phyloP scores from a whole-genome alignment of 176 grass and related monocot genomes.

The Oryza longistaminata region DNA sequence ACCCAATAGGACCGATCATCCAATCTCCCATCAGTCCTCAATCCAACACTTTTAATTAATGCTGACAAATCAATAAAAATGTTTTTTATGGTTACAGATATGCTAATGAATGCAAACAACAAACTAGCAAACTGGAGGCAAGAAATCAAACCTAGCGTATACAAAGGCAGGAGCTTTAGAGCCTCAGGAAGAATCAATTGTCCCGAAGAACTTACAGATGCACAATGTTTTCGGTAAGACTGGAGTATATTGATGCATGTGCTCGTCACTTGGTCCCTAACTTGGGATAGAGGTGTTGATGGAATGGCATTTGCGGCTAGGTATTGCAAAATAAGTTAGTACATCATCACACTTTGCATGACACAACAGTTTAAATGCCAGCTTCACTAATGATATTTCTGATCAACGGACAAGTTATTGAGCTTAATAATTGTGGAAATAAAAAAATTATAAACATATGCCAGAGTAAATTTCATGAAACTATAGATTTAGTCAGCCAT shows the following conservation, averaged over 20 bases:
- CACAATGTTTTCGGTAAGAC: slow-evolving; percentile 80
- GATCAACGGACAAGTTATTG: background rate
- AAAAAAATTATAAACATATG: background rate
- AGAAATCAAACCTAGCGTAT: slow-evolving; percentile 68
- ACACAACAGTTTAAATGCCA: background rate
- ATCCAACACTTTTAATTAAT: slow-evolving; percentile 47
- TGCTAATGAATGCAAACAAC: slow-evolving; percentile 1
- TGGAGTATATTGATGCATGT: slow-evolving; percentile 83
- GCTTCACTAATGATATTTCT: background rate
- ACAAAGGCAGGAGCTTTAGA: slow-evolving; percentile 82
- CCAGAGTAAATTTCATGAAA: background rate
- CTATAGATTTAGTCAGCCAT: too few relatives aligned
- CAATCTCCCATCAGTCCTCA: slow-evolving; percentile 78
- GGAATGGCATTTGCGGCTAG: slow-evolving; percentile 65
- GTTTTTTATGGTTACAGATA: background rate
- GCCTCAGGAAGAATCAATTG: slow-evolving; percentile 89
- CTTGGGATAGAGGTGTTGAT: slow-evolving; percentile 55
- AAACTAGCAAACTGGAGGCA: slow-evolving; percentile 5
- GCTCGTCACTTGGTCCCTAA: slow-evolving; percentile 66
- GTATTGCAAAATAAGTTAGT: slow-evolving; percentile 35
- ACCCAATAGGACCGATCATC: slow-evolving; percentile 83
- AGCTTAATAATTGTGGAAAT: background rate
- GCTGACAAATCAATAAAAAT: slow-evolving; percentile 45
- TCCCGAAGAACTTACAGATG: slow-evolving; percentile 79
- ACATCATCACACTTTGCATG: background rate